These are phyloP conservation scores for Trebouxia sp. DNA, from an alignment of 139 green algal genomes.

Conservation along the genomic window DNA sequence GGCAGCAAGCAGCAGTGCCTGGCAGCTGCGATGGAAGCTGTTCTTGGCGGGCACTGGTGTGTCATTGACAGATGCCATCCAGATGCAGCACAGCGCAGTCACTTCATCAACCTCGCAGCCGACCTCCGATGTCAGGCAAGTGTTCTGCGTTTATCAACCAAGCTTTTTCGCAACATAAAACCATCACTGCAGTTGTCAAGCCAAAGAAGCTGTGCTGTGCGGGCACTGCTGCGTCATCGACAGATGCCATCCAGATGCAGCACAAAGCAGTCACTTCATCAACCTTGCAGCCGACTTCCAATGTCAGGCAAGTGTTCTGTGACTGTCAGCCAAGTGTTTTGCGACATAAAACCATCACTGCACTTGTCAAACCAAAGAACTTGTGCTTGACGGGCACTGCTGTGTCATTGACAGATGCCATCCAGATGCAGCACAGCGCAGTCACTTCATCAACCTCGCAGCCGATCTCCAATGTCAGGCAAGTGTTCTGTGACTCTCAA, in stretches of 20 bases:
- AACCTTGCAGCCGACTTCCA: background rate
- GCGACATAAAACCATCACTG: too few relatives aligned
- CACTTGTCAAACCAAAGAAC: too few relatives aligned
- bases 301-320: too few relatives aligned
- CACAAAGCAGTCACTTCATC: slow-evolving; percentile 70
- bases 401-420: slow-evolving; percentile 78
- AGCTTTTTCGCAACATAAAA: too few relatives aligned
- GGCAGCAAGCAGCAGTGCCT: slow-evolving; percentile 72
- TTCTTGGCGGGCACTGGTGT: slow-evolving; percentile 43
- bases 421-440: slow-evolving; percentile 58
- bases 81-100: slow-evolving; percentile 56
- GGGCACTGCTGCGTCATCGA: slow-evolving; percentile 63
- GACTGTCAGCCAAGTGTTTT: too few relatives aligned
- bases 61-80: slow-evolving; percentile 77
- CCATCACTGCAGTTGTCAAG: too few relatives aligned
- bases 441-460: slow-evolving; percentile 50
- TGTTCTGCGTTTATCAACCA: too few relatives aligned
- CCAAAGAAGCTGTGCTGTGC: slow-evolving; percentile 37
- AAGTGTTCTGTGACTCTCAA: too few relatives aligned
- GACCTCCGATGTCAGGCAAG: too few relatives aligned
- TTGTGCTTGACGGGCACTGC: slow-evolving; percentile 40
- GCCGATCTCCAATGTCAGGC: background rate
- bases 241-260: slow-evolving; percentile 59
- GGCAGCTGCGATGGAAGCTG: slow-evolving; percentile 34
- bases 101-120: slow-evolving; percentile 61